Evolutionary conservation across 805 yeast species (phyloP).

Genomic region (Wickerhamomyces strasburgensis): DNA sequence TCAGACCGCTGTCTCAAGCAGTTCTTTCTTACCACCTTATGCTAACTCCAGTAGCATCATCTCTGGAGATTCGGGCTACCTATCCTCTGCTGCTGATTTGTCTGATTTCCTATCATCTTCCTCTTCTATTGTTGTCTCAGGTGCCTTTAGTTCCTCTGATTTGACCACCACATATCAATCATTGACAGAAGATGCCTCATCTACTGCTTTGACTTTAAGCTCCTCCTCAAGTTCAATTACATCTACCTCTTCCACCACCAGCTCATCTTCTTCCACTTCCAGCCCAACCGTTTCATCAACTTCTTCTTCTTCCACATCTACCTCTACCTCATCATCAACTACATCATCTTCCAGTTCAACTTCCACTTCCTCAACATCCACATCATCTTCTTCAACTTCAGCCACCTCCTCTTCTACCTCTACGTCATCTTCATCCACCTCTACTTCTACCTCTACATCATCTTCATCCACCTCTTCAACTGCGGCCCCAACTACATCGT

Average conservation of each 20-base stretch:
- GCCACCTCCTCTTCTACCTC: slow-evolving; percentile 10
- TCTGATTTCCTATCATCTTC: slow-evolving; percentile 2
- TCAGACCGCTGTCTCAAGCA: slow-evolving; percentile 5
- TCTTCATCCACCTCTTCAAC: slow-evolving; percentile 12
- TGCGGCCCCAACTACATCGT: slow-evolving; percentile 11
- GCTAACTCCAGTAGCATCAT: slow-evolving; percentile 7
- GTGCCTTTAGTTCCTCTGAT: slow-evolving; percentile 6
- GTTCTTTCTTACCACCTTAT: slow-evolving; percentile 4
- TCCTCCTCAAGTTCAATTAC: slow-evolving; percentile 7
- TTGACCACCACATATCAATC: slow-evolving; percentile 1
- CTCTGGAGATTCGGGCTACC: slow-evolving; percentile 4
- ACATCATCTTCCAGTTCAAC: slow-evolving; percentile 16
- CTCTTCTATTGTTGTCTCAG: slow-evolving; percentile 1
- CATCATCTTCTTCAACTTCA: slow-evolving; percentile 9
- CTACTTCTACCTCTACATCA: slow-evolving; percentile 6
- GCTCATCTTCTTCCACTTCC: slow-evolving; percentile 3
- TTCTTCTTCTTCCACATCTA: slow-evolving; percentile 6
- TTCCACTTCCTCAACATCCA: slow-evolving; percentile 18
- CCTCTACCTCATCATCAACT: slow-evolving; percentile 20
- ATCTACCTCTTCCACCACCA: slow-evolving; percentile 1
- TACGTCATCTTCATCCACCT: slow-evolving; percentile 10
- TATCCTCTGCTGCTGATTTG: too few relatives aligned
- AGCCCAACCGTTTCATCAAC: slow-evolving; percentile 4
- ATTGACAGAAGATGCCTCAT: too few relatives aligned
- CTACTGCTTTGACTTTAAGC: slow-evolving; percentile 3